Percentiles rank a stretch among this genome's conserved stretches.
Conservation (phyloP, 2,329 filamentous ascomycete species). For the Coniochaeta sp. region DNA sequence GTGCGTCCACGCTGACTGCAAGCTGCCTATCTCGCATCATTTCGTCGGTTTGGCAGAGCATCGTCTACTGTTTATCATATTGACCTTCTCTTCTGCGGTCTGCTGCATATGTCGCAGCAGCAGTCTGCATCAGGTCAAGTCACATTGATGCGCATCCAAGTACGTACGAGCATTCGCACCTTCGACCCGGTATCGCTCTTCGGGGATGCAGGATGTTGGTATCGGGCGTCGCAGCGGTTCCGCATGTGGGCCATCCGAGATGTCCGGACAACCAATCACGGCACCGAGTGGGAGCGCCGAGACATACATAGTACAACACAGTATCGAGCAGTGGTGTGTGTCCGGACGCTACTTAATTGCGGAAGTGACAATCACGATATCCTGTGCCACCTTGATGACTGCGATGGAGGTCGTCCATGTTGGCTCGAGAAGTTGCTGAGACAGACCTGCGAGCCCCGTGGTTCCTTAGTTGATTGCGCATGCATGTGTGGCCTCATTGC, state of each 20-base stretch:
- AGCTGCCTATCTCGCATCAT: background rate
- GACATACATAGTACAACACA: background rate
- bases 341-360: background rate
- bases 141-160: background rate
- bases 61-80: background rate
- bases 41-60: background rate
- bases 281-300: background rate
- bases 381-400: background rate
- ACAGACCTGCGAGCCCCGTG: background rate
- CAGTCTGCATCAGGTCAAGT: background rate
- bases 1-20: background rate
- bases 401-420: background rate
- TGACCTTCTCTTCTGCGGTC: background rate
- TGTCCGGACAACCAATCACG: background rate
- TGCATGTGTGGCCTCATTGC: background rate
- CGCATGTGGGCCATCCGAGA: background rate
- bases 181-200: background rate
- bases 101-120: background rate
- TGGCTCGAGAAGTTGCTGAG: background rate
- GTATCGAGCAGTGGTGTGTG: background rate
- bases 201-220: background rate
- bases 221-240: background rate
- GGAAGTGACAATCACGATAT: background rate
- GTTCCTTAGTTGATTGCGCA: background rate
- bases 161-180: too few species aligned